Base-by-base conservation (phyloP, 352 stramenopile species). In the Lagenidium giganteum region DNA sequence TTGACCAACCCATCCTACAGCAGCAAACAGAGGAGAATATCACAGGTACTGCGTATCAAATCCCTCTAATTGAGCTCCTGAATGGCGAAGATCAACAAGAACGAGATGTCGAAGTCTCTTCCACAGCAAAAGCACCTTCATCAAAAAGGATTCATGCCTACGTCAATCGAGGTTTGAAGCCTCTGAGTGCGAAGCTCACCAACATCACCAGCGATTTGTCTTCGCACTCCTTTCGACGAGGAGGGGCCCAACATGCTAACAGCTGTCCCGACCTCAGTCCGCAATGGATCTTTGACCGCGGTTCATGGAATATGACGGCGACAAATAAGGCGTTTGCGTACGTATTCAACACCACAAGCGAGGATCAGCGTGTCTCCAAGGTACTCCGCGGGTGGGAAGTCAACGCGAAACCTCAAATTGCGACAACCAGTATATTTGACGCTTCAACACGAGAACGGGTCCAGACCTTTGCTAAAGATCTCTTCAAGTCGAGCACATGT, bases 101-200 rank as follows among this genome's bases (percentile, higher is more conserved):
- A n/a, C n/a, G n/a, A n/a, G n/a, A n/a, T n/a, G n/a, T n/a, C n/a
- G n/a, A n/a, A n/a, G n/a, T n/a, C n/a, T n/a, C n/a, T n/a, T n/a
- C n/a, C n/a, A n/a, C n/a, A n/a, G n/a, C n/a, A n/a, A n/a, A n/a
- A n/a, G n/a, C n/a, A n/a, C n/a, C n/a, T n/a, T n/a, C n/a, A n/a
- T n/a, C n/a, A n/a, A n/a, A n/a, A n/a, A n/a, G n/a, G 1, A 60
- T 61, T n/a, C 40, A 56, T 16, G 41, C 33, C 4, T 57, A 62
- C 23, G 42, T 49, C 13, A 62, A 57, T 29, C 41, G 40, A 3
- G 31, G 56, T 18, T 22, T 62, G 6, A 50, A 39, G 3, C 18
- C 17, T 3, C 16, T 50, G 36, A 11, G 8, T 7, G 2, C 3
- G 2, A 16, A 2, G 26, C n/a, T n/a, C n/a, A 33, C 28, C 5